Percentiles rank a stretch among this genome's conserved stretches.
phyloP scores from a whole-genome alignment of 1,284 basidiomycete species.

The Heterobasidion irregulare region DNA sequence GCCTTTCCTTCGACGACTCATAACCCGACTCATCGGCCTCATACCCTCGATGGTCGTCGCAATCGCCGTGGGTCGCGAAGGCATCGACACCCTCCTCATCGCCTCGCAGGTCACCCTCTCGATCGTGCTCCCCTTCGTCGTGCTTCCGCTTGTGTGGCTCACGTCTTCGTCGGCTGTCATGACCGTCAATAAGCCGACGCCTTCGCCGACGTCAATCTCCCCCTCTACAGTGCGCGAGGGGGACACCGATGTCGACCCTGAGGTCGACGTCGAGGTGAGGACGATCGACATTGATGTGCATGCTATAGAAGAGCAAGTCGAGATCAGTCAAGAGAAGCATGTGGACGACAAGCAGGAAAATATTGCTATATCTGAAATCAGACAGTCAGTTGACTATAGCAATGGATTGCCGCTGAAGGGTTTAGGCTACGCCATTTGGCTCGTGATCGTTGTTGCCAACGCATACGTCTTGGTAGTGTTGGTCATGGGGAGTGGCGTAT shows the following conservation, averaged over 20 bases:
- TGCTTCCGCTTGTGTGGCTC: slow-evolving; percentile 72
- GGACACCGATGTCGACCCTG: background rate
- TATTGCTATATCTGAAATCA: slow-evolving; percentile 1
- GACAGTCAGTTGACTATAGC: slow-evolving; percentile 48
- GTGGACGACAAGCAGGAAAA: background rate
- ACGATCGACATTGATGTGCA: background rate
- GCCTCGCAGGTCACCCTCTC: slow-evolving; percentile 85
- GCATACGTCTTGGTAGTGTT: slow-evolving; percentile 53
- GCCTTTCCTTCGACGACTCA: slow-evolving; percentile 74
- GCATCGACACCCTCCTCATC: slow-evolving; percentile 79
- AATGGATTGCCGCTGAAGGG: slow-evolving; percentile 45
- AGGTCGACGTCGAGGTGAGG: background rate
- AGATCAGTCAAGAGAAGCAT: slow-evolving; percentile 7
- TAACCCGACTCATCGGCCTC: slow-evolving; percentile 82
- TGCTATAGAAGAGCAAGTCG: background rate
- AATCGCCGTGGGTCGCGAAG: slow-evolving; percentile 61
- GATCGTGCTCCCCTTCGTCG: slow-evolving; percentile 84
- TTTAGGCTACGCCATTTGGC: slow-evolving; percentile 56
- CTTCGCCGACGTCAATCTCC: background rate
- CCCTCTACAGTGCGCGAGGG: background rate
- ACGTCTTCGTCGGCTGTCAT: slow-evolving; percentile 67
- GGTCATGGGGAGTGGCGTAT: slow-evolving; percentile 22
- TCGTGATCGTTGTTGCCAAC: slow-evolving; percentile 62
- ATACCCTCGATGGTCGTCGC: slow-evolving; percentile 85
- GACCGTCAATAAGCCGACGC: slow-evolving; percentile 36